Evolutionary conservation across 352 stramenopile genomes (phyloP).

Genomic region (Phytophthora pluvialis): DNA sequence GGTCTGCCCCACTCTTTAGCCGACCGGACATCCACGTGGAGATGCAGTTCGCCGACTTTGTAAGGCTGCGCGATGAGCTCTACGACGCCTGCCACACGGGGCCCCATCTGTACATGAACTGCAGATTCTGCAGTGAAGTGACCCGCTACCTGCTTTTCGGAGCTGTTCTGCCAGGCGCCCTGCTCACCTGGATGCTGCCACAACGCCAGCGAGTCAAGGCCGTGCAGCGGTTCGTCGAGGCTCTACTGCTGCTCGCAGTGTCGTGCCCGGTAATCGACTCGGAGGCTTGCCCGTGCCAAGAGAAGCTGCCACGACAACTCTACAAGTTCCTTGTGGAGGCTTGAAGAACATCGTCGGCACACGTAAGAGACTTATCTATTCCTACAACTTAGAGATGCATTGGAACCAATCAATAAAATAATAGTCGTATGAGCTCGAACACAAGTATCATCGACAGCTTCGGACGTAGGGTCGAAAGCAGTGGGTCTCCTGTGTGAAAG

Average conservation of each 20-base stretch:
- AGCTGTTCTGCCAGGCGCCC: slow-evolving; percentile 26
- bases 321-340: slow-evolving; percentile 3
- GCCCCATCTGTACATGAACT: slow-evolving; percentile 34
- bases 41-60: slow-evolving; percentile 43
- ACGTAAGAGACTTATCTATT: neutral
- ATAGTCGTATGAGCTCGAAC: neutral
- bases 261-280: slow-evolving; percentile 26
- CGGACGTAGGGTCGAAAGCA: too few species aligned
- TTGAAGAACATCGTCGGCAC: neutral
- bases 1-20: slow-evolving; percentile 15
- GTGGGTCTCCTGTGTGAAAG: too few species aligned
- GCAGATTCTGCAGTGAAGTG: slow-evolving; percentile 49
- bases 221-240: slow-evolving; percentile 35
- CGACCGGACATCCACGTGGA: slow-evolving; percentile 25
- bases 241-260: slow-evolving; percentile 28
- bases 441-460: neutral
- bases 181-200: slow-evolving; percentile 34
- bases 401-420: slow-evolving; percentile 3
- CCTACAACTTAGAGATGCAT: neutral
- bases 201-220: slow-evolving; percentile 30
- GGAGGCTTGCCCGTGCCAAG: slow-evolving; percentile 20
- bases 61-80: slow-evolving; percentile 45
- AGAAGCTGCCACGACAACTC: slow-evolving; percentile 14
- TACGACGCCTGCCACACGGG: slow-evolving; percentile 38
- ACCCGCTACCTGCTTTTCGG: slow-evolving; percentile 46